phyloP scores from a whole-genome alignment of 345 rosid species.

The Excoecaria agallocha region DNA sequence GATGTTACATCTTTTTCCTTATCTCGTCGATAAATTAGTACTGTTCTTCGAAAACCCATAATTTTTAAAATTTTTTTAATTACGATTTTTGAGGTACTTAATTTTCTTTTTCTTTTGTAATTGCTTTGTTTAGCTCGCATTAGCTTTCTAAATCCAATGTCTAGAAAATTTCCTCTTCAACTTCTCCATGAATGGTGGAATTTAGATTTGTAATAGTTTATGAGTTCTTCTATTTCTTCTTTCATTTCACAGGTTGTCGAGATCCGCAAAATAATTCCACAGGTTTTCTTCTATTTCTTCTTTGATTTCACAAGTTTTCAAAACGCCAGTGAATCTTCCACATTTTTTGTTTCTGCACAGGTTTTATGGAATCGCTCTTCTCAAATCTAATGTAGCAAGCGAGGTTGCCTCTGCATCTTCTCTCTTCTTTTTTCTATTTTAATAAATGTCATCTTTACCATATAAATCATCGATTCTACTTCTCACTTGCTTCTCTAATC shows the following conservation, averaged over 20 bases:
- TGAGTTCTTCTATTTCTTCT: background rate
- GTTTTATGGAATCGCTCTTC: constrained; percentile 38
- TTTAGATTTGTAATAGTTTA: background rate
- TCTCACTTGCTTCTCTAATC: background rate
- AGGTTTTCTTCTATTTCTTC: too few relatives aligned
- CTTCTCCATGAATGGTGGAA: background rate
- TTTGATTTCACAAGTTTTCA: too few relatives aligned
- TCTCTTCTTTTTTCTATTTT: too few relatives aligned
- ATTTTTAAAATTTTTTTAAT: too few relatives aligned
- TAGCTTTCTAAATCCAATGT: background rate
- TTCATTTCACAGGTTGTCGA: constrained; percentile 58
- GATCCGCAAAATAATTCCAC: too few relatives aligned
- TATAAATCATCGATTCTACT: background rate
- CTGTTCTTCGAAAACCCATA: too few relatives aligned
- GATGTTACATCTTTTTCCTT: too few relatives aligned
- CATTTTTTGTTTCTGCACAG: background rate
- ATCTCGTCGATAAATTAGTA: too few relatives aligned
- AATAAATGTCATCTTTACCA: too few relatives aligned
- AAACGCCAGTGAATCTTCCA: too few relatives aligned
- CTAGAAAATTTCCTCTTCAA: background rate
- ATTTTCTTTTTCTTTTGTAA: background rate
- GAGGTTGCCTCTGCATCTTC: constrained; percentile 32
- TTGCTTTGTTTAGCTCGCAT: background rate
- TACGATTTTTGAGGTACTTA: background rate
- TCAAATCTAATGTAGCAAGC: constrained; percentile 39